phyloP scores from a whole-genome alignment of 768 basidiomycete species.

The Sporobolomyces phaffii region DNA sequence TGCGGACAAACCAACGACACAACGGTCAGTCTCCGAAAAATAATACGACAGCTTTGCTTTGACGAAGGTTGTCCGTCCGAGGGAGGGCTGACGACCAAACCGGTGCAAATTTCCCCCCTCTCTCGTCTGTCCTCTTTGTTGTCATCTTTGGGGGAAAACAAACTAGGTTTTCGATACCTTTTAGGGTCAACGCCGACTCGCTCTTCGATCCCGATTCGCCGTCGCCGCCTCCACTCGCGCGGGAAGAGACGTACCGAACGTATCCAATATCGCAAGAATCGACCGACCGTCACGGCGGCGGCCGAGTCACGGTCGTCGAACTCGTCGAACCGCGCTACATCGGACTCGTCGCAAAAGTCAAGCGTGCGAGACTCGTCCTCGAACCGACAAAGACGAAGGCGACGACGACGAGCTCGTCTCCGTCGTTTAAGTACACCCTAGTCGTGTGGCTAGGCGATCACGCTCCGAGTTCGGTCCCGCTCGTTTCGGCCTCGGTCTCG shows the following conservation, averaged over 20 bases:
- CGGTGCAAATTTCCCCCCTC: too few species aligned
- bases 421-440: neutral
- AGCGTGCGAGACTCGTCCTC: neutral
- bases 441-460: neutral
- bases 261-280: constrained; percentile 3
- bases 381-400: too few species aligned
- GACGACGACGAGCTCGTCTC: too few species aligned
- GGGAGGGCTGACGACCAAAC: neutral
- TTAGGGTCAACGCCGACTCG: neutral
- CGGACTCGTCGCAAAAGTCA: neutral
- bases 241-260: neutral
- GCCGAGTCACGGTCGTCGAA: neutral
- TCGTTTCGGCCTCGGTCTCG: neutral
- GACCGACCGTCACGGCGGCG: too few species aligned
- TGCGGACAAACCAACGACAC: neutral
- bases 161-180: neutral
- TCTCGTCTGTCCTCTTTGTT: too few species aligned
- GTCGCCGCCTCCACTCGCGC: neutral
- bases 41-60: too few species aligned
- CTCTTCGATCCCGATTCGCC: neutral
- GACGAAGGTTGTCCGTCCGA: neutral
- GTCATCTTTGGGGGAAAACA: too few species aligned
- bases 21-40: neutral
- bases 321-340: neutral
- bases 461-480: neutral